Base-by-base conservation (phyloP, 192 early-diverging fungal species). In the Coemansia asiatica region DNA sequence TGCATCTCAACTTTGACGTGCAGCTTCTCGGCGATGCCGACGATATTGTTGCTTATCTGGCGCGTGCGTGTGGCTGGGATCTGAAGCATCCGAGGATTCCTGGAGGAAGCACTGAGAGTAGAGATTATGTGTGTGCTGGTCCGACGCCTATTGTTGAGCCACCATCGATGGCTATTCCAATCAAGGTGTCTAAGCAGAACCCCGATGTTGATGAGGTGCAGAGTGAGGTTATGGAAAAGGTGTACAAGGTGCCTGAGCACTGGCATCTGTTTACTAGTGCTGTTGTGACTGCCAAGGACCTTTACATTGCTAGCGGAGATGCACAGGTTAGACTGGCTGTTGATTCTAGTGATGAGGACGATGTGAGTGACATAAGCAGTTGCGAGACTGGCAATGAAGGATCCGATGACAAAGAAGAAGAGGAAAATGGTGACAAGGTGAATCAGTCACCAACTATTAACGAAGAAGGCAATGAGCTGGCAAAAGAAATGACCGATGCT, bases 1-100 rank as follows among this genome's bases (percentile, higher is more conserved):
- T 87, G 23, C 91, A 95, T 61, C 86, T 92, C 74, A 86, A 87
- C 28, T 97, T 97, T 86, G 95, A 96, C 60, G 88, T 95, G 3
- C 91, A 94, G 60, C 67, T 97, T 18, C 69, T 94, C 7, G 95
- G 95, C 7, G 83, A 95, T 66, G 89, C 88, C 47, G 95, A 97
- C 71, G 83, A 84, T 21, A 92, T 96, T 55, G 89, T 94, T 9
- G 85, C 85, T 6, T 88, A 94, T 33, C 67, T 97, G 22, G 90
- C 92, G 50, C 71, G 84, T 26, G 71, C 82, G 66, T 84, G 88
- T 16, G 87, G 79, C 0, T 97, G 94, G 95, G 89, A 92, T 40
- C 63, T 95, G 31, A 58, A 56, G 28, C 90, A 92, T 36, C 69
- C 84, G 54, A 85, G 85, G 28, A 64, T 92, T 18, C 85, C 90